Evolutionary conservation across 2,329 filamentous ascomycete genomes (phyloP).

Genomic region (Aspergillus luchuensis): DNA sequence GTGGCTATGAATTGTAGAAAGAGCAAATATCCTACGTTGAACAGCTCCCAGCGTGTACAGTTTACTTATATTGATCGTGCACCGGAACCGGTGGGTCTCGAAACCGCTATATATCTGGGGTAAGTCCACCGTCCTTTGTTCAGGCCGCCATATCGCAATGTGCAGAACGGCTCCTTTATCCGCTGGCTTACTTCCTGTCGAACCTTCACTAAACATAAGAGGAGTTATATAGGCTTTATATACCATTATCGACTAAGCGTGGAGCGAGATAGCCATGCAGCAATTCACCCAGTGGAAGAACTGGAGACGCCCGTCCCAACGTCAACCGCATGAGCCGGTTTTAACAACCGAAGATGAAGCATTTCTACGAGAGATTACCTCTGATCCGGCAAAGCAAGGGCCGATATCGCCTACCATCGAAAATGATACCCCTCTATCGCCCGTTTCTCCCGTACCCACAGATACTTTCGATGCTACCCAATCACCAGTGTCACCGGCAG

Average conservation of each 20-base stretch:
- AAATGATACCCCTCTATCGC: conserved; percentile 4
- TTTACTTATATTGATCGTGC: not conserved
- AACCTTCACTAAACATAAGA: not conserved
- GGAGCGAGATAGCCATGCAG: conserved; percentile 34
- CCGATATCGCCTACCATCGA: conserved; percentile 8
- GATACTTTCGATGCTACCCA: conserved; percentile 50
- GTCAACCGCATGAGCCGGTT: conserved; percentile 44
- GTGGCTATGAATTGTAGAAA: not conserved
- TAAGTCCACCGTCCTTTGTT: not conserved
- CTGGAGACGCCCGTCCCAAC: conserved; percentile 38
- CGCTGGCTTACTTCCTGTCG: not conserved
- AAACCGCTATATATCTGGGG: not conserved
- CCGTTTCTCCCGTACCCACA: conserved; percentile 40
- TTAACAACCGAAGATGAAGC: conserved; percentile 64
- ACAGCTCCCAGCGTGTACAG: not conserved
- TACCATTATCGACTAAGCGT: not conserved
- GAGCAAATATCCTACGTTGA: not conserved
- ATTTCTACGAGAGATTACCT: conserved; percentile 56
- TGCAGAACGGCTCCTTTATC: conserved; percentile 3
- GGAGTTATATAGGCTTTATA: not conserved
- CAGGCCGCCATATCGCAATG: not conserved
- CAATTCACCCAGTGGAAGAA: conserved; percentile 48
- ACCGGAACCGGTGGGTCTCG: not conserved
- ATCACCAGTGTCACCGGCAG: conserved; percentile 53
- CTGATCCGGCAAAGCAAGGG: conserved; percentile 40